phyloP scores from a whole-genome alignment of 2,329 filamentous ascomycete genomes.

The Fonsecaea multimorphosa region DNA sequence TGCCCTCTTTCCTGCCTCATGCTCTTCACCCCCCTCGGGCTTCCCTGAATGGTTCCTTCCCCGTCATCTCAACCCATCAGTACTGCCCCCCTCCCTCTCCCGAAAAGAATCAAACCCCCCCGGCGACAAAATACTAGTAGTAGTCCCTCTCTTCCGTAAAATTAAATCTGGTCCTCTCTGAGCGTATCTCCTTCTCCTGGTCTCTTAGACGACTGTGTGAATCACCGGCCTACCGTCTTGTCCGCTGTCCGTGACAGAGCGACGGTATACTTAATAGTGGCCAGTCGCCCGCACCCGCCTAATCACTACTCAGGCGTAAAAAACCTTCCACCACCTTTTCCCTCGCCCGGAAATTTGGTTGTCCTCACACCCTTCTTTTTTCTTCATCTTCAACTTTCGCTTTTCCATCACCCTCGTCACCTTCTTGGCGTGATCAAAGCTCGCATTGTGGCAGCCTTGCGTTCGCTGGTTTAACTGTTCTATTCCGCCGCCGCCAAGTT shows the following conservation, averaged over 20 bases:
- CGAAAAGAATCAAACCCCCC: not conserved
- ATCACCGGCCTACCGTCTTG: too few species aligned
- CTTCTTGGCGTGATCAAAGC: not conserved
- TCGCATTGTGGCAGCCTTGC: constrained; percentile 3
- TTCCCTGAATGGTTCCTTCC: constrained; percentile 4
- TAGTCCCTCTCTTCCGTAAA: not conserved
- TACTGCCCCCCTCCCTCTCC: not conserved
- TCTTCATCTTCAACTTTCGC: constrained; percentile 18
- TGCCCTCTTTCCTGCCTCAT: not conserved
- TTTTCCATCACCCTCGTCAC: constrained; percentile 12
- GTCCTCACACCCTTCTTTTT: constrained; percentile 14
- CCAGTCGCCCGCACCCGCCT: constrained; percentile 3
- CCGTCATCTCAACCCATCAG: not conserved
- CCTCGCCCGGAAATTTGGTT: constrained; percentile 5
- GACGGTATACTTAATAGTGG: constrained; percentile 11
- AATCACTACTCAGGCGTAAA: constrained; percentile 13
- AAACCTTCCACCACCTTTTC: constrained; percentile 19
- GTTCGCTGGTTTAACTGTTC: constrained; percentile 19
- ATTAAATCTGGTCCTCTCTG: constrained; percentile 1
- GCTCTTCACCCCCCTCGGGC: not conserved
- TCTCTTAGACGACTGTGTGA: not conserved
- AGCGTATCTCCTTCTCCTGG: not conserved
- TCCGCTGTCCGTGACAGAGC: not conserved
- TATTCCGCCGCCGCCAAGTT: constrained; percentile 3
- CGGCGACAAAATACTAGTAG: not conserved